Base-by-base conservation (phyloP, 805 yeast species). In the Saturnispora zaruensis region DNA sequence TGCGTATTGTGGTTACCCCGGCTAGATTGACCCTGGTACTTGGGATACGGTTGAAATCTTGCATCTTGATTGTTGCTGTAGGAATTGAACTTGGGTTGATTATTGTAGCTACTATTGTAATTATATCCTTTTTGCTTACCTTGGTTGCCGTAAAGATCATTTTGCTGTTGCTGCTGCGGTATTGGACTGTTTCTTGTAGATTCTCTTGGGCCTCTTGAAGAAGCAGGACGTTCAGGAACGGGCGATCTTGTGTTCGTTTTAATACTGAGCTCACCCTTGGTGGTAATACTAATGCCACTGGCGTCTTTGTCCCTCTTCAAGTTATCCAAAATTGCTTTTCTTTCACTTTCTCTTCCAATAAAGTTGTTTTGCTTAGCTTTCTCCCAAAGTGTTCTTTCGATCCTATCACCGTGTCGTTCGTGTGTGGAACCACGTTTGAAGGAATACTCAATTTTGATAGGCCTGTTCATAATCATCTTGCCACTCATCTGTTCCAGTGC, bases 321-420 rank as follows among this genome's bases (percentile, higher is more conserved):
- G 16, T 44, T 47, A 2, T 47, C 40, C 48, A 41, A 25, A 9
- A 33, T 45, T 2, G 43, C 24, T n/a, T 28, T 36, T 8, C 24
- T 34, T 21, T 44, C 41, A n/a, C 24, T 21, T 24, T 50, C 51
- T 30, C 51, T 44, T 28, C 44, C 45, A 41, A 48, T 37, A 21
- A 55, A 55, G 41, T 61, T 54, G 47, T 61, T 60, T 33, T 55
- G 55, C 25, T 55, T 53, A 8, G 65, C 65, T 49, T 60, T 59
- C 33, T 56, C 57, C 41, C 91, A 90, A 49, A 89, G 71, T 48
- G 75, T 55, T 57, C 96, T 72, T 62, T 90, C 96, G 0, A 80
- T 78, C 36, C 73, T 75, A 57, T 84, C 90, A n/a, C 96, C 96
- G 58, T 87, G 95, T 44, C 76, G 73, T 18, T 78, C 78, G 7